Base-by-base conservation (phyloP, 2,329 filamentous ascomycete genomes). In the Talaromyces amestolkiae region DNA sequence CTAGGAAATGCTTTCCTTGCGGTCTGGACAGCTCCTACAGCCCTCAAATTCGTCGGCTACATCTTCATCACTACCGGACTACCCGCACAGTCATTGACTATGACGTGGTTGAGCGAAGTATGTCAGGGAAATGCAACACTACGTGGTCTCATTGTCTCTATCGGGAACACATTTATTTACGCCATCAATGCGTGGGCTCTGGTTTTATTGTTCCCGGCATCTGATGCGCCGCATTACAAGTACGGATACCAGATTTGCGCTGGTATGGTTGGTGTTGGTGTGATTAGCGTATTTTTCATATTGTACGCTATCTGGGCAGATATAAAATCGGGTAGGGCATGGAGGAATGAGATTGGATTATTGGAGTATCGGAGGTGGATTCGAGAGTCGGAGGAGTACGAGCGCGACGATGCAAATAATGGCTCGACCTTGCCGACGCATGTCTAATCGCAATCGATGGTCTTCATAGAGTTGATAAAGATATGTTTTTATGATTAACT, bases 211-310 rank as follows among this genome's bases (percentile, higher is more conserved):
- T 62, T 62, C 35, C 60, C 60, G 9, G 60, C 47, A 33, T 33
- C 17, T 3, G 47, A 62, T 43, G 60, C 59, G 10, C 60, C 49
- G 9, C 47, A 63, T 56, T 63, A 63, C 15, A 63, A 56, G 37
- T 63, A 63, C 6, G 60, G 60, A 33, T 63, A 63, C 15, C 60
- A 63, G 49, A 56, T 63, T 15, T 63, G 60, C 24, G 60, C 60
- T 15, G 60, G 60, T n/a, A 53, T 63, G 33, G 56, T 63, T 43
- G 60, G 60, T 49, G 17, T 54, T 17, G 60, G 60, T 2, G 60
- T 62, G 19, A 9, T 62, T 8, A 62, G 59, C 17, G 59, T 62
- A 1, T 62, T 62, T 54, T 22, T 43, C 19, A 62, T 62, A 39
- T 9, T 62, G 15, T 62, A 35, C 15, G 60, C 60, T 13, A 62